Percentiles rank a stretch among this genome's conserved stretches.
phyloP scores from a whole-genome alignment of 2,329 filamentous ascomycete species.

The Xylaria sp. region DNA sequence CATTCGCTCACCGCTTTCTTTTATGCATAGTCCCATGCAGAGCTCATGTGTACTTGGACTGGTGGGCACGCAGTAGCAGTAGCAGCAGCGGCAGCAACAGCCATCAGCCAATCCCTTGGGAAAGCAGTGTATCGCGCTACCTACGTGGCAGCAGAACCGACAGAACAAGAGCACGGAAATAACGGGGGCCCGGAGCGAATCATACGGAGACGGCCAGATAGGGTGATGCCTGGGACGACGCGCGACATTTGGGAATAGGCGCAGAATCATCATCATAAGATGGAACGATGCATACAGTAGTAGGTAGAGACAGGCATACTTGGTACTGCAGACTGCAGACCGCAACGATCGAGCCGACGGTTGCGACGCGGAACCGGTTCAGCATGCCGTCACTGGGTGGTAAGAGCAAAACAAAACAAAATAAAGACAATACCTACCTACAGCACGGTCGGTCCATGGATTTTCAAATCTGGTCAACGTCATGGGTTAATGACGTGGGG shows the following conservation, averaged over 20 bases:
- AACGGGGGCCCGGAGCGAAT: conserved; percentile 15
- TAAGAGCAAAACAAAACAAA: not conserved
- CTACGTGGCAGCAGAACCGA: conserved; percentile 42
- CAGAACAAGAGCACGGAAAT: conserved; percentile 26
- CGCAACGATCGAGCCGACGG: not conserved
- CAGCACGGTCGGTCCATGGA: not conserved
- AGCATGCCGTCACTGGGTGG: conserved; percentile 20
- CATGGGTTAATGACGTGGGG: conserved; percentile 24
- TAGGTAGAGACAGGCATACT: not conserved
- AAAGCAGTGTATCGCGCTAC: conserved; percentile 34
- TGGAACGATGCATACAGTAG: not conserved
- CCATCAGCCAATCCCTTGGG: conserved; percentile 42
- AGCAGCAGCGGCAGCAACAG: conserved; percentile 38
- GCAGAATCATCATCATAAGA: conserved; percentile 6
- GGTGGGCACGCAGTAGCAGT: conserved; percentile 38
- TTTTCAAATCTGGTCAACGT: conserved; percentile 12
- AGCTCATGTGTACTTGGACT: conserved; percentile 39
- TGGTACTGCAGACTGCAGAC: conserved; percentile 3
- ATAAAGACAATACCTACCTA: not conserved
- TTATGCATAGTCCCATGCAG: conserved; percentile 21
- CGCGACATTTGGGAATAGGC: conserved; percentile 12
- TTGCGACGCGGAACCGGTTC: conserved; percentile 5
- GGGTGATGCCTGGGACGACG: conserved; percentile 6
- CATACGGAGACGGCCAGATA: conserved; percentile 1
- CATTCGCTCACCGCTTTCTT: conserved; percentile 46